Percentiles rank a stretch among this genome's conserved stretches.
Conservation (phyloP, 768 basidiomycete species). For the Chiua virens region DNA sequence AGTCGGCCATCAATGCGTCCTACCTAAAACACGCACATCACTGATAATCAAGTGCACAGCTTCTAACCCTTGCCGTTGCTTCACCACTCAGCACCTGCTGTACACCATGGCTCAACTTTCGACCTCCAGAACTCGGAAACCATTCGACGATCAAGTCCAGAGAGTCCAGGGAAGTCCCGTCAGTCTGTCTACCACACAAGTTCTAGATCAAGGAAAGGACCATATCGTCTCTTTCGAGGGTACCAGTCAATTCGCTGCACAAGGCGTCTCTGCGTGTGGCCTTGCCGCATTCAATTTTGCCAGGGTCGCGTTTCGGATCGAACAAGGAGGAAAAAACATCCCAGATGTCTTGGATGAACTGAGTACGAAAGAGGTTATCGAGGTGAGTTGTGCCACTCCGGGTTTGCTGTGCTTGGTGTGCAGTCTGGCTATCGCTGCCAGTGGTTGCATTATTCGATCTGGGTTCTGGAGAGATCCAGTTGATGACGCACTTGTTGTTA, state of each 20-base stretch:
- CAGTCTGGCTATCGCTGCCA: neutral
- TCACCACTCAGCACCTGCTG: neutral
- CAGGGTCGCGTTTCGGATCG: constrained; percentile 43
- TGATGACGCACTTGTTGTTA: neutral
- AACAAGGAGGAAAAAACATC: constrained; percentile 4
- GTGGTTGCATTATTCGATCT: too few species aligned
- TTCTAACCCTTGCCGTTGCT: neutral
- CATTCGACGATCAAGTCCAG: neutral
- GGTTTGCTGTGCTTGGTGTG: neutral
- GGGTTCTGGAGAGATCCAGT: neutral
- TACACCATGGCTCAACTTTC: constrained; percentile 5
- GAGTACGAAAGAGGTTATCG: constrained; percentile 21
- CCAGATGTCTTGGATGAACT: constrained; percentile 20
- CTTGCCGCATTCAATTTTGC: constrained; percentile 68
- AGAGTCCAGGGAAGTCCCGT: neutral
- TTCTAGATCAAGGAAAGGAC: constrained; percentile 30
- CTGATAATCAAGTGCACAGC: neutral
- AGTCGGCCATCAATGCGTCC: too few species aligned
- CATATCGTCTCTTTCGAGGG: constrained; percentile 47
- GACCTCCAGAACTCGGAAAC: neutral
- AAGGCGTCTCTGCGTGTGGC: constrained; percentile 55
- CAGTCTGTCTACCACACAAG: constrained; percentile 8
- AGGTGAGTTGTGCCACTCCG: constrained; percentile 18
- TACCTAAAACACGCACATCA: too few species aligned
- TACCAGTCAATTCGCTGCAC: constrained; percentile 57